Conservation (phyloP, 2,329 filamentous ascomycete species). For the Cucurbitaria berberidis region DNA sequence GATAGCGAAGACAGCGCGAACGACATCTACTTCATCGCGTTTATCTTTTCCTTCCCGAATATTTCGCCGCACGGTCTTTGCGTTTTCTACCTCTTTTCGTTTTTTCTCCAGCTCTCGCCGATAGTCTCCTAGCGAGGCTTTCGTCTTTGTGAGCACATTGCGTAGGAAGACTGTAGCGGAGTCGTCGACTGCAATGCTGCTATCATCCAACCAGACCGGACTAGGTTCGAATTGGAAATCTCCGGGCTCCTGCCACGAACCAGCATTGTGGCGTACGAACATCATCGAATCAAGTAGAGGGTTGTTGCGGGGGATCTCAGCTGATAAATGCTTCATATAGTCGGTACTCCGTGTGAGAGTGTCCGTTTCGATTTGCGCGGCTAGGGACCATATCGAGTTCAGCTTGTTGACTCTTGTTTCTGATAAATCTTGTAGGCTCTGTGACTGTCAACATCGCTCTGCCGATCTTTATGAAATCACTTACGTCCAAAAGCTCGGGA, state of each 20-base stretch:
- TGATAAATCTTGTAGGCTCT: slow-evolving; percentile 84
- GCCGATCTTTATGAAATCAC: background rate
- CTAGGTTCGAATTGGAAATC: slow-evolving; percentile 92
- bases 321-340: slow-evolving; percentile 73
- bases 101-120: slow-evolving; percentile 86
- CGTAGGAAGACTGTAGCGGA: slow-evolving; percentile 86
- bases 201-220: slow-evolving; percentile 96
- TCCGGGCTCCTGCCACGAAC: slow-evolving; percentile 78
- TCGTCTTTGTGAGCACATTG: slow-evolving; percentile 91
- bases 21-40: slow-evolving; percentile 84
- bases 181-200: slow-evolving; percentile 83
- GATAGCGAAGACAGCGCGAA: slow-evolving; percentile 79
- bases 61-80: slow-evolving; percentile 74
- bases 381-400: slow-evolving; percentile 84
- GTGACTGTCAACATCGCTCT: slow-evolving; percentile 11
- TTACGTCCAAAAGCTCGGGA: slow-evolving; percentile 87
- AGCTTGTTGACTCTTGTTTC: slow-evolving; percentile 85
- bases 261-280: slow-evolving; percentile 93
- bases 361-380: slow-evolving; percentile 78
- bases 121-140: slow-evolving; percentile 79
- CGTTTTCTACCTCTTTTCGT: slow-evolving; percentile 79
- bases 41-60: slow-evolving; percentile 86
- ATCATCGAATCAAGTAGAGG: slow-evolving; percentile 94
- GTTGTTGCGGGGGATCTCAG: slow-evolving; percentile 85
- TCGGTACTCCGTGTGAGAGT: slow-evolving; percentile 76